A percentile compares a stretch with the other conserved stretches of the same genome.
Conservation (phyloP, 208 protist species). For the Wallacemonas collosoma region DNA sequence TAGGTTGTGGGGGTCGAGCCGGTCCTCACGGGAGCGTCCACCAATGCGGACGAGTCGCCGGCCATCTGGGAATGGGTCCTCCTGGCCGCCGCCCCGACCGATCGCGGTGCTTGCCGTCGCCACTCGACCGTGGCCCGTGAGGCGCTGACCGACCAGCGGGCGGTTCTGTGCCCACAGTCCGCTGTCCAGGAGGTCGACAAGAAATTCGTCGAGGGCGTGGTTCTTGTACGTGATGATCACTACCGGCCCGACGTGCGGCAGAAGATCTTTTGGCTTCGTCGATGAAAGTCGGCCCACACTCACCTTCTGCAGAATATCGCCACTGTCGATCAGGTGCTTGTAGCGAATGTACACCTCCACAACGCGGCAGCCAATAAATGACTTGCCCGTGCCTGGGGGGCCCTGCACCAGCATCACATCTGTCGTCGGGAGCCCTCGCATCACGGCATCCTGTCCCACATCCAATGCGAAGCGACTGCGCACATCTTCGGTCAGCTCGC, state of each 20-base stretch:
- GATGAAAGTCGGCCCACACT: constrained; percentile 67
- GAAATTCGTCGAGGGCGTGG: constrained; percentile 95
- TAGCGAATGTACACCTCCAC: constrained; percentile 90
- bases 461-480: constrained; percentile 66
- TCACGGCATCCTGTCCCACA: constrained; percentile 75
- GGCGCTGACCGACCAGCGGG: constrained; percentile 41
- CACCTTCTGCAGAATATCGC: constrained; percentile 87
- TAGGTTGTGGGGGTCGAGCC: constrained; percentile 82
- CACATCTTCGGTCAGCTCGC: constrained; percentile 65
- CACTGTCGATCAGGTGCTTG: constrained; percentile 85
- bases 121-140: constrained; percentile 30
- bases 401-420: constrained; percentile 92
- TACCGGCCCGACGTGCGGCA: constrained; percentile 83
- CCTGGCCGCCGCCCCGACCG: constrained; percentile 4
- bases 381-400: constrained; percentile 95
- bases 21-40: constrained; percentile 73
- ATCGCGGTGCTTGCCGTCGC: constrained; percentile 11
- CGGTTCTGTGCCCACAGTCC: constrained; percentile 70
- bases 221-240: constrained; percentile 96
- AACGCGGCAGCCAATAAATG: constrained; percentile 92
- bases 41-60: constrained; percentile 87
- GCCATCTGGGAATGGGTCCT: constrained; percentile 71
- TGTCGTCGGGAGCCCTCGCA: constrained; percentile 63
- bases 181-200: constrained; percentile 78
- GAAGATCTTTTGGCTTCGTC: constrained; percentile 49